Evolutionary conservation across 2,329 filamentous ascomycete genomes (phyloP).

Genomic region (Colletotrichum lupini): DNA sequence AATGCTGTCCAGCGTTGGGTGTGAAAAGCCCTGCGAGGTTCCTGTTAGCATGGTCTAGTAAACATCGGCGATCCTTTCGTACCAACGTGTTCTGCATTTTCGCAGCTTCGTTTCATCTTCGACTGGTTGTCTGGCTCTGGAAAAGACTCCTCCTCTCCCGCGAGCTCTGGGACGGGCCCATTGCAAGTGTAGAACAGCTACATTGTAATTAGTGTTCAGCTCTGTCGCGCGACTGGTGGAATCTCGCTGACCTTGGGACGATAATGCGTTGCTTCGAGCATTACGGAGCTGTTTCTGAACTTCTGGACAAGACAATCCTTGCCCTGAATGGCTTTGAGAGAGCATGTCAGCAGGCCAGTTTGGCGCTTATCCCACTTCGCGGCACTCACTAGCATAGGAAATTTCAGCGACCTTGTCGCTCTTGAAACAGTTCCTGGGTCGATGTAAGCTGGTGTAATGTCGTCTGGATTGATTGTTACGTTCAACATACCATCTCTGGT

Average conservation of each 20-base stretch:
- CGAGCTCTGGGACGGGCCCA: constrained; percentile 59
- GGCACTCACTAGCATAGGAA: constrained; percentile 86
- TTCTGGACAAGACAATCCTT: constrained; percentile 92
- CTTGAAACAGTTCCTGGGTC: constrained; percentile 78
- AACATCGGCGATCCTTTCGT: constrained; percentile 46
- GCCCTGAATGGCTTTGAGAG: constrained; percentile 81
- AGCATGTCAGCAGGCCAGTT: constrained; percentile 40
- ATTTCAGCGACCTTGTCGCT: constrained; percentile 89
- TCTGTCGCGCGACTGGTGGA: too few species aligned
- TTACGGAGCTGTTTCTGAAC: constrained; percentile 96
- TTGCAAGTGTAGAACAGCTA: constrained; percentile 66
- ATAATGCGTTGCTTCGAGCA: constrained; percentile 85
- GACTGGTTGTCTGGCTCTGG: constrained; percentile 84
- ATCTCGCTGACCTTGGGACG: constrained; percentile 76
- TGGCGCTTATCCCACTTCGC: constrained; percentile 28
- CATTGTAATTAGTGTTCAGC: constrained; percentile 2
- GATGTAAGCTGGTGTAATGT: neutral
- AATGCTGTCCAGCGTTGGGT: constrained; percentile 79
- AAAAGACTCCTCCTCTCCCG: constrained; percentile 80
- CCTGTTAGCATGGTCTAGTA: neutral
- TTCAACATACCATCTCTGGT: constrained; percentile 72
- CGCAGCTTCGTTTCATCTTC: constrained; percentile 87
- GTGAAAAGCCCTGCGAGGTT: constrained; percentile 76
- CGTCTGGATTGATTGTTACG: neutral
- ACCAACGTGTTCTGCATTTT: constrained; percentile 89